Evolutionary conservation across 352 stramenopile genomes (phyloP).

Genomic region (Elongisporangium undulatum): DNA sequence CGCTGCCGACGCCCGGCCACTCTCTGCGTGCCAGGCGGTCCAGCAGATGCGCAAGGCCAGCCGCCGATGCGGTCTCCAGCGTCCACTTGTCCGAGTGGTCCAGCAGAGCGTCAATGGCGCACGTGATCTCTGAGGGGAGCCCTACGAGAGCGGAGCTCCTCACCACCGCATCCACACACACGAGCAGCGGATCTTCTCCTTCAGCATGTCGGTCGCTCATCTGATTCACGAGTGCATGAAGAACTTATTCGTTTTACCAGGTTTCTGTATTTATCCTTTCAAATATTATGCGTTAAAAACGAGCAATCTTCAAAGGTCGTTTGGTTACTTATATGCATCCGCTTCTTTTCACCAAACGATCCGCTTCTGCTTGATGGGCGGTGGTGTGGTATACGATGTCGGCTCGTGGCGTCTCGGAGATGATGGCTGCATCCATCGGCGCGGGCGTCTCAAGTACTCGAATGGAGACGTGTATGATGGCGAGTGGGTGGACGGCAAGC

Average conservation of each 20-base stretch:
- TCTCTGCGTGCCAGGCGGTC: neutral
- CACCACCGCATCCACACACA: neutral
- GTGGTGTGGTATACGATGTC: slow-evolving; percentile 52
- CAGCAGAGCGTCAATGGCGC: neutral
- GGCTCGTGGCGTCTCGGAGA: slow-evolving; percentile 67
- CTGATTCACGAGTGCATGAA: neutral
- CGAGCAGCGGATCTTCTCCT: neutral
- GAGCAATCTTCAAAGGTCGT: neutral
- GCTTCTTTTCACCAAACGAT: neutral
- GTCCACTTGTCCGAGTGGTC: neutral
- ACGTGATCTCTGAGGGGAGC: neutral
- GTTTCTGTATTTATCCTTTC: neutral
- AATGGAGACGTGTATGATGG: slow-evolving; percentile 82
- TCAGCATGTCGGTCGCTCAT: neutral
- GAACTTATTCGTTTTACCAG: neutral
- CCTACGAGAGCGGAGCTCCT: neutral
- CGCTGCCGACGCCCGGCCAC: neutral
- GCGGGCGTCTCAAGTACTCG: slow-evolving; percentile 58
- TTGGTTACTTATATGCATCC: neutral
- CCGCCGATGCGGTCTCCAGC: neutral
- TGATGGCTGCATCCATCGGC: slow-evolving; percentile 71
- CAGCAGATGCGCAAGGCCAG: neutral
- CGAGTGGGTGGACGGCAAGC: slow-evolving; percentile 83
- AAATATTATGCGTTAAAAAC: neutral
- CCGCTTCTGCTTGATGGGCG: neutral